Evolutionary conservation across 371 early-diverging fungal genomes (phyloP), one percentile per base, ranked within the genome.

Genomic region (Dichotomocladium elegans): DNA sequence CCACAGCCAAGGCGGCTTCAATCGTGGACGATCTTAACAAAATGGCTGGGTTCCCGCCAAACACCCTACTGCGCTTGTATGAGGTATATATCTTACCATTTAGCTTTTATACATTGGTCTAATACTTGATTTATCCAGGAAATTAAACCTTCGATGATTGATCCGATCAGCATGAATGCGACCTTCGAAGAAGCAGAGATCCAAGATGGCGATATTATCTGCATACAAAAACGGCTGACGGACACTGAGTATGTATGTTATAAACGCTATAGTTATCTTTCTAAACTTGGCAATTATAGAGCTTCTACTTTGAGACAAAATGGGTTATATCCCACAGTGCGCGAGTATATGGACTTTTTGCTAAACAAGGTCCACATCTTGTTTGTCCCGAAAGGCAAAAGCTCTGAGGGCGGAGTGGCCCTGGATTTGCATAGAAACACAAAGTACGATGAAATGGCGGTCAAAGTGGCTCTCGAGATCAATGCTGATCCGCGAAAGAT

Each of bases 141-240:
- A 73, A 85, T 95, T 64, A 94, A 94, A 74, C 91, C 93, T 0
- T 80, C 78, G 3, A 88, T 93, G 90, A 87, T 96, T 49, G 95
- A 94, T 37, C 58, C 57, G 7, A 74, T 92, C 69, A 83, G 87
- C 61, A 34, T 63, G 22, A 74, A 78, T 42, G 21, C 52, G 17
- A 89, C 90, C 0, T 92, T 94, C 60, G 60, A 48, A 6, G 64
- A 75, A 30, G 84, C 91, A 24, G 96, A 96, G 61, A 79, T 96
- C 41, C 89, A 90, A 56, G 72, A 86, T 50, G 97, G 98, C 14
- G 96, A 96, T 66, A 96, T 96, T 48, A 81, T 96, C 47, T 88
- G 87, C 61, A 86, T 88, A 63, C 94, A 94, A 64, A 72, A 66
- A 29, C 72, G 69, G 8, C 27, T 86, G 26, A 58, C 74, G 0